These are phyloP conservation scores for Salvia splendens DNA, from an alignment of 257 asterid species.

Conservation along the genomic window DNA sequence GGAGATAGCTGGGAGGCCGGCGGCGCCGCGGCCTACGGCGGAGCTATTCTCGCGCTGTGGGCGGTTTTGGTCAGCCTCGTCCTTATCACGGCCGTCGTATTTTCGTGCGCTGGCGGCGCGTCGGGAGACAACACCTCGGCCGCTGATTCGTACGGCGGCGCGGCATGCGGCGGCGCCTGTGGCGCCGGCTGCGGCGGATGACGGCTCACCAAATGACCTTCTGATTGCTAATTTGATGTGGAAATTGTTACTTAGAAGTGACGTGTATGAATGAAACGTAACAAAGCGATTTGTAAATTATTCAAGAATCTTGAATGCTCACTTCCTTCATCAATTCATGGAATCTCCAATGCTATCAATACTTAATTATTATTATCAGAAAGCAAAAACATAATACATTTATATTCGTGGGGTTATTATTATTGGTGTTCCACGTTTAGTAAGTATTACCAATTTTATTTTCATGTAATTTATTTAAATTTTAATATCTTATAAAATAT, in stretches of 20 bases:
- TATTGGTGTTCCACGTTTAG: no score
- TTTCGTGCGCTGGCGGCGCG: conserved; percentile 44
- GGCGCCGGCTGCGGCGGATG: conserved; percentile 47
- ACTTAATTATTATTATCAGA: background rate
- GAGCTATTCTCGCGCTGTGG: conserved; percentile 29
- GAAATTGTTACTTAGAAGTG: background rate
- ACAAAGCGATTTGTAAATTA: conserved; percentile 6
- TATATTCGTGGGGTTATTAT: no score
- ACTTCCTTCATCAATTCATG: background rate
- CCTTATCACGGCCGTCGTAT: conserved; percentile 31
- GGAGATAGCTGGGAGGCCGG: conserved; percentile 33
- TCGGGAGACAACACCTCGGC: conserved; percentile 37
- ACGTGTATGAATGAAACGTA: background rate
- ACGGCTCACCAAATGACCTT: background rate
- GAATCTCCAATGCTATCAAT: background rate
- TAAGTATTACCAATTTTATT: background rate
- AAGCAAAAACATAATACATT: background rate
- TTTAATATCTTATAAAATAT: no score
- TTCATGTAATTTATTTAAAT: background rate
- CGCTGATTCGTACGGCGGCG: conserved; percentile 35
- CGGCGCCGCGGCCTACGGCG: conserved; percentile 25
- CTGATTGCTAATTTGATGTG: background rate
- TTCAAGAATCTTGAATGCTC: conserved; percentile 8
- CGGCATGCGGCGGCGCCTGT: conserved; percentile 44
- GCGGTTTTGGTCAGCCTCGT: conserved; percentile 39